These are phyloP conservation scores for Epichloe scottii DNA, from an alignment of 2,329 filamentous ascomycete genomes.

Conservation along the genomic window DNA sequence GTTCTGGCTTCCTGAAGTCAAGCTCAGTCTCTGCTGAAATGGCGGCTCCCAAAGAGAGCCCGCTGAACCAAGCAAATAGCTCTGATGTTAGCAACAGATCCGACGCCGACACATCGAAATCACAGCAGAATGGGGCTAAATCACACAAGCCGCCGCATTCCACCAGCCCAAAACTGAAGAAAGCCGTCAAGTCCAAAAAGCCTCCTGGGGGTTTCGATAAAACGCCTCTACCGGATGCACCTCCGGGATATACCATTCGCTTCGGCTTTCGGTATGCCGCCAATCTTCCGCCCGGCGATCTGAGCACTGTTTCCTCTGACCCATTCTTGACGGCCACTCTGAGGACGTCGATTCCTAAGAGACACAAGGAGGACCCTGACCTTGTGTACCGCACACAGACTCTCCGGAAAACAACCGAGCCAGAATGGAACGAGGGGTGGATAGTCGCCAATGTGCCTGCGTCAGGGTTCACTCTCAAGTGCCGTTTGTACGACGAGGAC, in stretches of 20 bases:
- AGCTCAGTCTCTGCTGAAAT: not conserved
- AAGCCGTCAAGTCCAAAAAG: slow-evolving; percentile 15
- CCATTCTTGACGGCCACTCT: slow-evolving; percentile 73
- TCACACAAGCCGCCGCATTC: not conserved
- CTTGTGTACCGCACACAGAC: slow-evolving; percentile 66
- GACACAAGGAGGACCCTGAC: slow-evolving; percentile 77
- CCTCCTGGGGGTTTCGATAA: slow-evolving; percentile 69
- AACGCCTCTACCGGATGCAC: slow-evolving; percentile 62
- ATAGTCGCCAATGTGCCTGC: slow-evolving; percentile 75
- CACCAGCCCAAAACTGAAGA: slow-evolving; percentile 11
- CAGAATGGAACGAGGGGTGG: slow-evolving; percentile 78
- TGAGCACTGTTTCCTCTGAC: slow-evolving; percentile 67
- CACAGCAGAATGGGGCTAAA: not conserved
- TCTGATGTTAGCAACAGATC: not conserved
- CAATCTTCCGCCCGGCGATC: slow-evolving; percentile 73
- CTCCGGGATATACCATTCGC: slow-evolving; percentile 70
- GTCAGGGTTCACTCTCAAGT: slow-evolving; percentile 72
- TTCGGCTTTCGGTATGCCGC: slow-evolving; percentile 72
- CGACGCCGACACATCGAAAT: not conserved
- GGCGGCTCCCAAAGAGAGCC: not conserved
- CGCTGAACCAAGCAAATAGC: not conserved
- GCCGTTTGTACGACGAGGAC: slow-evolving; percentile 83
- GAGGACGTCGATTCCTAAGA: slow-evolving; percentile 52
- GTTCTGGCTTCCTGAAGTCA: not conserved
- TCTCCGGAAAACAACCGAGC: slow-evolving; percentile 56